Evolutionary conservation across 495 filamentous ascomycete genomes (phyloP).

Genomic region (Penicillium taxi): DNA sequence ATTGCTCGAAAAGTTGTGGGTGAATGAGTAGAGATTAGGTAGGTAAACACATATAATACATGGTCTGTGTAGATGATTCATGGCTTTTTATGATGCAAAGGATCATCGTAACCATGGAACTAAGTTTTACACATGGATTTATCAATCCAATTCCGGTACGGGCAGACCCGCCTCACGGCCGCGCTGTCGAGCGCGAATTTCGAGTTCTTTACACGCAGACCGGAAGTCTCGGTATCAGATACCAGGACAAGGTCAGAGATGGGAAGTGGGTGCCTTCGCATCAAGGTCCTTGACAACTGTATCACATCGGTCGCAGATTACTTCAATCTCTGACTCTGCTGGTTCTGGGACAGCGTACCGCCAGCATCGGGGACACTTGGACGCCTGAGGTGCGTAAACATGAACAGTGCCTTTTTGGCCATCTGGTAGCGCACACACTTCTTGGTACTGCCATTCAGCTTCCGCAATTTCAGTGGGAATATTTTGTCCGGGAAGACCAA

Average conservation of each 20-base stretch:
- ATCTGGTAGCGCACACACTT: constrained; percentile 43
- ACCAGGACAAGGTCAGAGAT: constrained; percentile 70
- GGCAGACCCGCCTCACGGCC: constrained; percentile 73
- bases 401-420: constrained; percentile 43
- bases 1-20: too few relatives aligned
- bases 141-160: constrained; percentile 63
- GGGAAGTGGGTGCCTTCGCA: constrained; percentile 31
- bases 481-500: constrained; percentile 30
- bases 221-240: constrained; percentile 60
- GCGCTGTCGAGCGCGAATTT: constrained; percentile 59
- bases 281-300: constrained; percentile 46
- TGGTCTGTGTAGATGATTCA: too few relatives aligned
- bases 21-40: too few relatives aligned
- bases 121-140: neutral
- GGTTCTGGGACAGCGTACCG: constrained; percentile 49
- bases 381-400: constrained; percentile 56
- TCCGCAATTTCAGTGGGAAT: constrained; percentile 20
- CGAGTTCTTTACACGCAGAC: constrained; percentile 62
- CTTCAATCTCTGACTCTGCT: constrained; percentile 46
- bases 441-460: constrained; percentile 47
- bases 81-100: too few relatives aligned
- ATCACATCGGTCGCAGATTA: constrained; percentile 67
- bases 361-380: constrained; percentile 87
- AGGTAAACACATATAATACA: too few relatives aligned
- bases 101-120: too few relatives aligned